A percentile compares a stretch with the other conserved stretches of the same genome.
phyloP scores from a whole-genome alignment of 371 early-diverging fungal genomes.

The Syncephalastrum racemosum region DNA sequence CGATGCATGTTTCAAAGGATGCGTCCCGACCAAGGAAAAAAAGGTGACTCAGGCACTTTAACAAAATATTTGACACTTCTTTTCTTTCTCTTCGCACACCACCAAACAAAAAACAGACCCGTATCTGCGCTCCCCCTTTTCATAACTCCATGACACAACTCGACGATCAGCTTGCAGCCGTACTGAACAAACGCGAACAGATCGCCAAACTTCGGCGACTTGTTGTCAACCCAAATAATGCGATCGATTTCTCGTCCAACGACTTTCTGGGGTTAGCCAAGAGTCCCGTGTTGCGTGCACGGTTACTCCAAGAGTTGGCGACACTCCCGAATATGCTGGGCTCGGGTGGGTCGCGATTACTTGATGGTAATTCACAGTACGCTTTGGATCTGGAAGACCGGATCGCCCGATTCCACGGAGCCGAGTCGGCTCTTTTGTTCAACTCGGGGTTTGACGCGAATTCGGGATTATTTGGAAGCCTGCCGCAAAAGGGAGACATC shows the following conservation, averaged over 20 bases:
- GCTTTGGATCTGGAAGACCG: conserved; percentile 60
- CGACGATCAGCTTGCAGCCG: conserved; percentile 21
- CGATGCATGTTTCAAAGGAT: no score
- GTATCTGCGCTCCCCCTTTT: no score
- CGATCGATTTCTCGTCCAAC: conserved; percentile 79
- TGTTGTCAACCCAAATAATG: conserved; percentile 33
- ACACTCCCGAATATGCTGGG: conserved; percentile 51
- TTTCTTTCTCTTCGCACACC: no score
- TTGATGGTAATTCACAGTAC: conserved; percentile 72
- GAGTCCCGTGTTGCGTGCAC: conserved; percentile 33
- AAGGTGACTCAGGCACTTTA: no score
- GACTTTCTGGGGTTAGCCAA: conserved; percentile 79
- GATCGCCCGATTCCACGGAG: conserved; percentile 65
- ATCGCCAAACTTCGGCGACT: conserved; percentile 45
- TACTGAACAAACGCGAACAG: conserved; percentile 32
- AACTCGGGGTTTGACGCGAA: conserved; percentile 90
- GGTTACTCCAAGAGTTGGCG: conserved; percentile 47
- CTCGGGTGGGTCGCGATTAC: conserved; percentile 76
- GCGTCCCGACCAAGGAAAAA: no score
- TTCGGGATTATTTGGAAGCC: conserved; percentile 61
- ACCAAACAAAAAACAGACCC: no score
- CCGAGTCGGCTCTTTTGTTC: conserved; percentile 68
- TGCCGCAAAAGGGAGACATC: conserved; percentile 68
- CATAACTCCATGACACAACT: conserved; percentile 25
- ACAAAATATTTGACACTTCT: no score